phyloP scores from a whole-genome alignment of 73 alveolate genomes.

The Diophrys appendiculata region DNA sequence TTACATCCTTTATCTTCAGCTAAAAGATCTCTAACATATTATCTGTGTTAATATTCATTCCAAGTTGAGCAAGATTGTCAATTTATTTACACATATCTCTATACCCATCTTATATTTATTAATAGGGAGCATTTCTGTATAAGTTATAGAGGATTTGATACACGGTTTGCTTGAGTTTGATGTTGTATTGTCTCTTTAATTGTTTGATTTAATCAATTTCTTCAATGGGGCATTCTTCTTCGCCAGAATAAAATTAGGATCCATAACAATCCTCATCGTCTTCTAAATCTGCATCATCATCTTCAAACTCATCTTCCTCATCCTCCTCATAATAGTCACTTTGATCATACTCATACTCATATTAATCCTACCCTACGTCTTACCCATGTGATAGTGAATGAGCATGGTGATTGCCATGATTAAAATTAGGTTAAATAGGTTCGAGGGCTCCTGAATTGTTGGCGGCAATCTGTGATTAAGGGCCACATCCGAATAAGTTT shows the following conservation, averaged over 20 bases:
- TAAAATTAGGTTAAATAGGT: too few relatives aligned
- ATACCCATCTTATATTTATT: not conserved
- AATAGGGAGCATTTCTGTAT: not conserved
- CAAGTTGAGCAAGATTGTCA: not conserved
- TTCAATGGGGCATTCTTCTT: slow-evolving; percentile 4
- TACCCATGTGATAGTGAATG: not conserved
- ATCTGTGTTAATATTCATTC: not conserved
- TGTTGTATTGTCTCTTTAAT: not conserved
- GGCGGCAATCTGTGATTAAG: too few relatives aligned
- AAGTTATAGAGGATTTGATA: not conserved
- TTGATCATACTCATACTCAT: not conserved
- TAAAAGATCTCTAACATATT: not conserved
- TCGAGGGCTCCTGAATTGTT: too few relatives aligned
- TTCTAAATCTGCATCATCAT: not conserved
- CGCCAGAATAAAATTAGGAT: too few relatives aligned
- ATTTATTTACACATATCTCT: not conserved
- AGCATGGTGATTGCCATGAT: not conserved
- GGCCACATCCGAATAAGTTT: not conserved
- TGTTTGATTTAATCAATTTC: not conserved
- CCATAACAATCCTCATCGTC: slow-evolving; percentile 8
- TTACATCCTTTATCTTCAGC: not conserved
- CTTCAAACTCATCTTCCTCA: not conserved
- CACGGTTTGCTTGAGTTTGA: not conserved
- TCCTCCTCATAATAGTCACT: not conserved
- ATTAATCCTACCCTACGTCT: not conserved